Evolutionary conservation across 805 yeast species (phyloP).

Genomic region (Nakazawaea sp.): DNA sequence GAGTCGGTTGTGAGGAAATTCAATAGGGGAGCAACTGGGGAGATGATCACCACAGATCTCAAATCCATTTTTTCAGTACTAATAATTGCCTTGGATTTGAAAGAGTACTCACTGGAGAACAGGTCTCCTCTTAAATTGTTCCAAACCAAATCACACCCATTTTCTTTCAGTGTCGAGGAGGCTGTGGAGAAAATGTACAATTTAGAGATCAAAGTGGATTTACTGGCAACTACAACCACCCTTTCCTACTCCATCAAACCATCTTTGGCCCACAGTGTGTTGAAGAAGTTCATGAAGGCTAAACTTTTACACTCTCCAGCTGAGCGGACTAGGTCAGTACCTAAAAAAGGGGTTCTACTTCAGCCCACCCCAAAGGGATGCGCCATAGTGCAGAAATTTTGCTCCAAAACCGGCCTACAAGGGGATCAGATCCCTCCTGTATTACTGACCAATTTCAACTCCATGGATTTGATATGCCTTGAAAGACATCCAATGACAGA

Average conservation of each 20-base stretch:
- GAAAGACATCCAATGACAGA: conserved; percentile 60
- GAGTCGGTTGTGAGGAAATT: not conserved
- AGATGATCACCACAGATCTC: conserved; percentile 48
- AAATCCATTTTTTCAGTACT: conserved; percentile 50
- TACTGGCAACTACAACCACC: conserved; percentile 42
- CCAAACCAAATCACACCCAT: conserved; percentile 35
- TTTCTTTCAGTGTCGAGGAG: conserved; percentile 40
- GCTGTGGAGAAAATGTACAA: conserved; percentile 48
- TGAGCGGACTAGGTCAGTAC: conserved; percentile 53
- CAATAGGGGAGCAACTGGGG: conserved; percentile 23
- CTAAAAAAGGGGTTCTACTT: conserved; percentile 35
- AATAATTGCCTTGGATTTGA: conserved; percentile 33
- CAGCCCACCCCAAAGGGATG: conserved; percentile 95
- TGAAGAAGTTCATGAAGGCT: conserved; percentile 50
- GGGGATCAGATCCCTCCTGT: conserved; percentile 33
- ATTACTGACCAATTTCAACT: conserved; percentile 52
- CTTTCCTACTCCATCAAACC: conserved; percentile 48
- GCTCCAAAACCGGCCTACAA: conserved; percentile 47
- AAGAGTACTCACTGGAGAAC: conserved; percentile 19
- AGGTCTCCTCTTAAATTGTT: conserved; percentile 13
- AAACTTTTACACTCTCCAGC: conserved; percentile 68
- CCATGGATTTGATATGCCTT: conserved; percentile 63
- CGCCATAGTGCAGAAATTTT: conserved; percentile 56
- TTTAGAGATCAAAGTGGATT: conserved; percentile 41
- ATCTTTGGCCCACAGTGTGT: conserved; percentile 38